Base-by-base conservation (phyloP, 805 yeast genomes). In the Tanozyma kutaoensis region DNA sequence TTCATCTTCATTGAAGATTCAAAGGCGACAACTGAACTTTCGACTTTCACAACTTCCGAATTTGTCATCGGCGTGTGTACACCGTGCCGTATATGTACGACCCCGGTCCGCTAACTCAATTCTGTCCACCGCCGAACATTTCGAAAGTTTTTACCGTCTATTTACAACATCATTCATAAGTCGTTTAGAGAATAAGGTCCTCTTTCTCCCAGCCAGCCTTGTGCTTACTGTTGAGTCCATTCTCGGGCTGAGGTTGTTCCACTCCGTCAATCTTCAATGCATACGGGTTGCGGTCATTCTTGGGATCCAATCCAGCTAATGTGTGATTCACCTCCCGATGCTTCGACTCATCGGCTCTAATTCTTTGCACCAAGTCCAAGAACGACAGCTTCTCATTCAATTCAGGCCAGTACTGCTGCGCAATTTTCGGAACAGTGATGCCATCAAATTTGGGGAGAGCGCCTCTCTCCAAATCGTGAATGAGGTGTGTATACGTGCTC, bases 321-420 rank as follows among this genome's bases (percentile, higher is more conserved):
- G 85, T 77, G 41, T 76, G 86, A 50, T 76, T 77, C 16, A 77
- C 85, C 42, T 77, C 86, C 48, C 86, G 62, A 44, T 76, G 85
- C 45, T 76, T 76, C 22, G 82, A 76, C 48, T 76, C 86, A 42
- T 76, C 86, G 2, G 86, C 86, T 35, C 85, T 63, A 14, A 77
- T 57, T 37, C 72, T 62, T 32, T 62, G 58, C 25, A 77, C 55
- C 43, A 77, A 58, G 35, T 76, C 82, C 32, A 58, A 56, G 50
- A 76, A 66, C 3, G 69, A 52, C 15, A 76, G 58, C 14, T 69
- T 42, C 17, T 62, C 62, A 23, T 40, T 40, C 55, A 77, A 56
- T 17, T 48, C 58, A 12, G 66, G 60, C 81, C 82, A 76, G 50
- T 77, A 76, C 31, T 62, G 58, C 38, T 58, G 53, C 6, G 85